A percentile compares a stretch with the other conserved stretches of the same genome.
Evolutionary conservation across 768 basidiomycete species (phyloP).

Genomic region (Lyophyllum semitale): DNA sequence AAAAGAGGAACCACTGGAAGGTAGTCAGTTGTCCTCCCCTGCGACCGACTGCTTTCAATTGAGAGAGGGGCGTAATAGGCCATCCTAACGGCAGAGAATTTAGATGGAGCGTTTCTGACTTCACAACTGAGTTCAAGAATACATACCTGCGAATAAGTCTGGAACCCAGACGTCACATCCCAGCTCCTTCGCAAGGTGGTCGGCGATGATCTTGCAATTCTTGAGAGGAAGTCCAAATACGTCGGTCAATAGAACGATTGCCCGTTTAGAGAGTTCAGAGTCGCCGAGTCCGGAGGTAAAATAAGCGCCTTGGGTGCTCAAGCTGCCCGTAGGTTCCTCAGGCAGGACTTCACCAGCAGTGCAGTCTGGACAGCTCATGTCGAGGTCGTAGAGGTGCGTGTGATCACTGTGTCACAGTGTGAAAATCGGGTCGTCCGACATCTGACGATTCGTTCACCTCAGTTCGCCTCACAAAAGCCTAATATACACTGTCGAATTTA

Average conservation of each 20-base stretch:
- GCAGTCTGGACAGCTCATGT: slow-evolving; percentile 40
- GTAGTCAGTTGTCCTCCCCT: slow-evolving; percentile 33
- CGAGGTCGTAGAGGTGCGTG: background rate
- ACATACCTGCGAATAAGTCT: slow-evolving; percentile 61
- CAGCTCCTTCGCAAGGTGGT: slow-evolving; percentile 47
- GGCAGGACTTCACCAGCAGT: slow-evolving; percentile 42
- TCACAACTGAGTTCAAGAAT: slow-evolving; percentile 51
- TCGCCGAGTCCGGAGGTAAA: slow-evolving; percentile 31
- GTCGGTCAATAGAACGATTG: slow-evolving; percentile 58
- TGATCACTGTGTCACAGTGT: too few relatives aligned
- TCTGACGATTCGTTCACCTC: too few relatives aligned
- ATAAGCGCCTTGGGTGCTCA: slow-evolving; percentile 43
- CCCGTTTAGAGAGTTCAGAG: slow-evolving; percentile 26
- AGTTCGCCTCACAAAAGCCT: background rate
- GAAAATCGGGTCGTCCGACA: too few relatives aligned
- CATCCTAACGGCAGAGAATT: background rate
- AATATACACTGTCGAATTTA: background rate
- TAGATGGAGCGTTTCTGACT: slow-evolving; percentile 16
- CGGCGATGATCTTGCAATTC: slow-evolving; percentile 61
- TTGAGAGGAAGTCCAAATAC: slow-evolving; percentile 56
- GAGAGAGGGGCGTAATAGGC: slow-evolving; percentile 6
- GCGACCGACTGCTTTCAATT: slow-evolving; percentile 13
- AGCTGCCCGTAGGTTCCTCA: slow-evolving; percentile 44
- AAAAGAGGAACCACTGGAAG: slow-evolving; percentile 31
- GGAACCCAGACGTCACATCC: slow-evolving; percentile 67